phyloP scores from a whole-genome alignment of 768 basidiomycete genomes.

The Boletellus ananas region DNA sequence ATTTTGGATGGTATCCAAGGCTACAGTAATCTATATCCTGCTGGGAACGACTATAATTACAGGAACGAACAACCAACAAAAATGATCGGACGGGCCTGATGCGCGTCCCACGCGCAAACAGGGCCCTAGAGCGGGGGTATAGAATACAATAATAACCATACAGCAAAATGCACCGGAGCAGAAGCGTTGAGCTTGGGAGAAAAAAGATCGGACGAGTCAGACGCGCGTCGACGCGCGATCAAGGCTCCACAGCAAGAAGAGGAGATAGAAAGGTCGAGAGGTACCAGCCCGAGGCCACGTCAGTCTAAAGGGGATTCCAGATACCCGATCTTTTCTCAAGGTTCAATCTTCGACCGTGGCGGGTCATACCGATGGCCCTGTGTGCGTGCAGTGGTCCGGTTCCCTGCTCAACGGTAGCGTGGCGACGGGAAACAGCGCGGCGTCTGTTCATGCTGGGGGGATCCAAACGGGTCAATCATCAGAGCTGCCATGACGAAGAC shows the following conservation, averaged over 20 bases:
- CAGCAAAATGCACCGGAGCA: too few relatives aligned
- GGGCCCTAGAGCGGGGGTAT: not conserved
- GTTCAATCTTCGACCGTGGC: constrained; percentile 9
- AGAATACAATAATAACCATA: too few relatives aligned
- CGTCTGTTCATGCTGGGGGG: constrained; percentile 2
- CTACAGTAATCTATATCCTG: too few relatives aligned
- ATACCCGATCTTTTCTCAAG: constrained; percentile 8
- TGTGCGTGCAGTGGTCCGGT: constrained; percentile 2
- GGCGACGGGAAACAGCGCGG: not conserved
- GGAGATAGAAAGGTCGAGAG: not conserved
- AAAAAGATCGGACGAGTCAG: too few relatives aligned
- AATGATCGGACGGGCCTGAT: constrained; percentile 3
- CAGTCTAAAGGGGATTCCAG: constrained; percentile 13
- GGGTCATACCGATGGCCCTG: constrained; percentile 3
- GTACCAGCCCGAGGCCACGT: not conserved
- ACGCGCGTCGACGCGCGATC: constrained; percentile 8
- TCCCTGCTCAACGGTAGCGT: constrained; percentile 2
- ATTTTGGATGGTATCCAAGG: too few relatives aligned
- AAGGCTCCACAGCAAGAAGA: not conserved
- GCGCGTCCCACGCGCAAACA: constrained; percentile 8
- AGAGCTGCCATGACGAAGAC: too few relatives aligned
- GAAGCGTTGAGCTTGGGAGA: too few relatives aligned
- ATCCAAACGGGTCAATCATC: not conserved
- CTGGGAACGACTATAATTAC: not conserved
- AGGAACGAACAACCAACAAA: constrained; percentile 7